phyloP scores from a whole-genome alignment of 495 filamentous ascomycete genomes.

The Diplogelasinospora grovesii region DNA sequence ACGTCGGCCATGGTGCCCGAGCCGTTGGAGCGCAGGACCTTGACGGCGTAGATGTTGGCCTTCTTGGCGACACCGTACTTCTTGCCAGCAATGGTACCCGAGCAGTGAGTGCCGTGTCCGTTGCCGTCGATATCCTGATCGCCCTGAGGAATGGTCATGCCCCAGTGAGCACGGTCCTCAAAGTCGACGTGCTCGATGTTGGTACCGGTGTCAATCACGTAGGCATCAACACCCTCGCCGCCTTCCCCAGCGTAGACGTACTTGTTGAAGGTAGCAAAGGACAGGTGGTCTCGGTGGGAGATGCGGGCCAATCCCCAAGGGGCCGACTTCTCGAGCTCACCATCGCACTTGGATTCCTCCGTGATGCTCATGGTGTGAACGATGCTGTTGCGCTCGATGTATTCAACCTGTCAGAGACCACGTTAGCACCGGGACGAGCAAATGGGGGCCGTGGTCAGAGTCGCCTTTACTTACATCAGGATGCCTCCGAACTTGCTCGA shows the following conservation, averaged over 20 bases:
- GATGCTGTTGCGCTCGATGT: constrained; percentile 88
- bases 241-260: constrained; percentile 87
- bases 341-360: constrained; percentile 27
- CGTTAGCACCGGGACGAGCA: constrained; percentile 10
- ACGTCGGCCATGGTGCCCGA: constrained; percentile 99
- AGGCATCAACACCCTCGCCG: constrained; percentile 97
- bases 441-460: background rate
- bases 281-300: constrained; percentile 81
- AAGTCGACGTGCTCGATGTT: constrained; percentile 94
- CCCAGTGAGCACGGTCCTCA: constrained; percentile 90
- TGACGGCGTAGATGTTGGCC: constrained; percentile 92
- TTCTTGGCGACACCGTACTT: constrained; percentile 99
- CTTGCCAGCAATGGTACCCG: constrained; percentile 93
- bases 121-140: constrained; percentile 94
- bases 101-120: constrained; percentile 99
- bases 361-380: constrained; percentile 64
- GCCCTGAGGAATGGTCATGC: constrained; percentile 82
- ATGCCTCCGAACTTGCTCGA: constrained; percentile 90
- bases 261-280: constrained; percentile 93
- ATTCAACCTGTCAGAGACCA: constrained; percentile 66
- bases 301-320: constrained; percentile 98
- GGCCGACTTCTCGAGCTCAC: constrained; percentile 74
- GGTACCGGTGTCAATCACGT: constrained; percentile 97
- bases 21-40: constrained; percentile 95
- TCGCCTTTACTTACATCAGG: constrained; percentile 75